Base-by-base conservation (phyloP, 805 yeast genomes). In the Tetrapisispora iriomotensis region DNA sequence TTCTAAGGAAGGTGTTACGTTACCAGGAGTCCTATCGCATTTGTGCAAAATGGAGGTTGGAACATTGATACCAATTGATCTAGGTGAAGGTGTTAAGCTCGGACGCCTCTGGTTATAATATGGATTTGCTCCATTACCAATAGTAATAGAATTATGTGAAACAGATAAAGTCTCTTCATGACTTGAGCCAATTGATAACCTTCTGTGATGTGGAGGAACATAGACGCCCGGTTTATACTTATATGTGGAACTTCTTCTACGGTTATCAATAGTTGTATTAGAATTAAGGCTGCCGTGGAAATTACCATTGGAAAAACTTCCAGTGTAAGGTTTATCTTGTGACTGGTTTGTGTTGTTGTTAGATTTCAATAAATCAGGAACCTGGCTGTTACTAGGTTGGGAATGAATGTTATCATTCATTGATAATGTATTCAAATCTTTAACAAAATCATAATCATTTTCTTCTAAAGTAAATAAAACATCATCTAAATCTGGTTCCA, bases 201-300 rank as follows among this genome's bases (percentile, higher is more conserved):
- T 60, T 48, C 79, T 63, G 42, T 71, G 76, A 49, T 73, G 78
- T 12, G 79, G 79, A 21, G 77, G 77, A 17, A 73, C 61, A 45
- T 73, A 73, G 22, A 55, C 51, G 9, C 62, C 61, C 1, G 55
- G 43, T 40, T 51, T 56, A 24, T 37, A 43, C 27, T 48, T 50
- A 21, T 35, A 36, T 17, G 42, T 46, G 13, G 44, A 35, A 37
- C 30, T 29, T 21, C 36, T 26, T 34, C 44, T 41, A n/a, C 39
- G 38, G 21, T 28, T 20, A 13, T 27, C 36, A n/a, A 3, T 6
- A 12, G 21, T 7, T 4, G 20, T 6, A 13, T n/a, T 23, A 9
- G 14, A 3, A 26, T 29, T 15, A 14, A n/a, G 24, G 18, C 4
- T 13, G n/a, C n/a, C n/a, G n/a, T n/a, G n/a, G n/a, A n/a, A n/a